These are phyloP conservation scores for Candida neerlandica DNA, from an alignment of 1,139 yeast species.

Conservation along the genomic window DNA sequence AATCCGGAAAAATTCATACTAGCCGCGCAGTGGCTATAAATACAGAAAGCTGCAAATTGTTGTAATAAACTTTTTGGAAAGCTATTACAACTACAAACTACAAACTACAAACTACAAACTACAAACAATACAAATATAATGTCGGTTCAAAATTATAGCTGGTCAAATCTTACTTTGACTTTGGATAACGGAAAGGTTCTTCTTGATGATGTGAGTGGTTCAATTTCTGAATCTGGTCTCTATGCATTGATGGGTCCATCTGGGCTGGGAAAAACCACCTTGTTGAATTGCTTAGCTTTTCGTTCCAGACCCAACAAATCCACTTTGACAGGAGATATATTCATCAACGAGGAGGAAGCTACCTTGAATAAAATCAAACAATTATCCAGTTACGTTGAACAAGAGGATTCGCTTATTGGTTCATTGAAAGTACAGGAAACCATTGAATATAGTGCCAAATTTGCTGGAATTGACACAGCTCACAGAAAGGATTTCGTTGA, in stretches of 20 bases:
- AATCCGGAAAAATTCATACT: neutral
- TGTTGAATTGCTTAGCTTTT: slow-evolving; percentile 22
- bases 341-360: slow-evolving; percentile 12
- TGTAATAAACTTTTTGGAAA: neutral
- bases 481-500: slow-evolving; percentile 21
- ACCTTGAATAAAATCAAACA: slow-evolving; percentile 15
- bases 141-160: slow-evolving; percentile 6
- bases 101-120: neutral
- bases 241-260: slow-evolving; percentile 31
- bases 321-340: slow-evolving; percentile 15
- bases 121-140: slow-evolving; percentile 1
- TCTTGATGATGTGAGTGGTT: slow-evolving; percentile 24
- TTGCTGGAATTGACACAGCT: slow-evolving; percentile 15
- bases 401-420: slow-evolving; percentile 28
- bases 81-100: too few species aligned
- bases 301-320: slow-evolving; percentile 17
- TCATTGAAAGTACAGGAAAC: slow-evolving; percentile 28
- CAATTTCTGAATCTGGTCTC: slow-evolving; percentile 27
- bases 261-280: slow-evolving; percentile 27
- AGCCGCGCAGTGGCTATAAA: slow-evolving; percentile 1
- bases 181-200: slow-evolving; percentile 49
- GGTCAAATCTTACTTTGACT: slow-evolving; percentile 12
- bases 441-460: slow-evolving; percentile 23
- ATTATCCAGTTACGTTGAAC: slow-evolving; percentile 28
- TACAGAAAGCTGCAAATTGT: slow-evolving; percentile 1